Conservation (phyloP, 108 stramenopile species). For the Nitzschia sp. region DNA sequence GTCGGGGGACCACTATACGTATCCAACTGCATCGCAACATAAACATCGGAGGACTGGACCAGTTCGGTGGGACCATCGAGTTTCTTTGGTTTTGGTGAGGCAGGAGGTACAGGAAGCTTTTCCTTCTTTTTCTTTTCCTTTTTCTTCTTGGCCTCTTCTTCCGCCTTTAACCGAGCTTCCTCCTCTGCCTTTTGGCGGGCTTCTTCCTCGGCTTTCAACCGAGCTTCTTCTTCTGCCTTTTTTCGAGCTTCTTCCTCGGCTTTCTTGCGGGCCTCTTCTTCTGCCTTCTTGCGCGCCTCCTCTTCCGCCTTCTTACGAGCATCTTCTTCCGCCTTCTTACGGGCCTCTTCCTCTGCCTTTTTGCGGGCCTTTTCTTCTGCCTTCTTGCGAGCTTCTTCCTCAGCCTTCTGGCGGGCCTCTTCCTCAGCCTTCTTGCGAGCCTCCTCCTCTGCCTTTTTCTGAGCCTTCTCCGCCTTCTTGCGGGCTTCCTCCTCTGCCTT, state of each 20-base stretch:
- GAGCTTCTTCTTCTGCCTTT: neutral
- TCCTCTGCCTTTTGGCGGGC: neutral
- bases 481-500: neutral
- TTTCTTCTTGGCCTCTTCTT: neutral
- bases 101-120: neutral
- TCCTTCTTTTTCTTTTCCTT: slow-evolving; percentile 5
- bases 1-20: neutral
- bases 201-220: neutral
- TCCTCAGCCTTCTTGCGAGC: neutral
- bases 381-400: neutral
- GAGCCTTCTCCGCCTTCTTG: neutral
- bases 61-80: neutral
- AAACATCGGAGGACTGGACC: slow-evolving; percentile 19
- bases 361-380: too few relatives aligned
- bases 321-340: neutral
- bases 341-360: neutral
- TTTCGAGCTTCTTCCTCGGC: neutral
- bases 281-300: neutral
- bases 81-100: neutral
- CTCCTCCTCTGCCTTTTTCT: neutral
- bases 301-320: neutral
- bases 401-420: neutral
- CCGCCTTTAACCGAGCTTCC: neutral
- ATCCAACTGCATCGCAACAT: slow-evolving; percentile 13
- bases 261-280: neutral